phyloP scores from a whole-genome alignment of 495 filamentous ascomycete species.

The Xeromyces bisporus region DNA sequence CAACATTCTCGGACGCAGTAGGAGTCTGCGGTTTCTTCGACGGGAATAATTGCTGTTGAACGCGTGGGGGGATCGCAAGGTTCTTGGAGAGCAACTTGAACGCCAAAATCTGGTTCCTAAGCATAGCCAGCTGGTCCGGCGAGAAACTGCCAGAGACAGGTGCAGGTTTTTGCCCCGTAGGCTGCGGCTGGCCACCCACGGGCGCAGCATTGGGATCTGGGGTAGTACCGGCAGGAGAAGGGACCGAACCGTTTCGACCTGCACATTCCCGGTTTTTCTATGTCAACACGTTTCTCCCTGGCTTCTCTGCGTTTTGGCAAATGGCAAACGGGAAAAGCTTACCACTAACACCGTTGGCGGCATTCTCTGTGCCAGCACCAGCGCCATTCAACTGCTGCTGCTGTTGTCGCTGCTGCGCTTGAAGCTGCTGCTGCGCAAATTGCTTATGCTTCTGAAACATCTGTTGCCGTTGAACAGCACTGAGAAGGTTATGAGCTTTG shows the following conservation, averaged over 20 bases:
- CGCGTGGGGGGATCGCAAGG: constrained; percentile 48
- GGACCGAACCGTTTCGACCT: constrained; percentile 28
- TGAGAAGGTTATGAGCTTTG: constrained; percentile 51
- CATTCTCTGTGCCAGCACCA: too few relatives aligned
- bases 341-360: constrained; percentile 37
- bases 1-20: constrained; percentile 37
- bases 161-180: constrained; percentile 8
- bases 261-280: too few relatives aligned
- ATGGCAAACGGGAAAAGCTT: constrained; percentile 6
- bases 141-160: constrained; percentile 41
- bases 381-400: constrained; percentile 26
- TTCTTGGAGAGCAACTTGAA: constrained; percentile 76
- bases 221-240: constrained; percentile 23
- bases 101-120: constrained; percentile 63
- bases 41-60: constrained; percentile 61
- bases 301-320: neutral
- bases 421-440: constrained; percentile 27
- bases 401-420: constrained; percentile 31
- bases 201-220: constrained; percentile 12
- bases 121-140: constrained; percentile 47
- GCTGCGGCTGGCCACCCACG: constrained; percentile 15
- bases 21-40: constrained; percentile 48
- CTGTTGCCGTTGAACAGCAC: constrained; percentile 46
- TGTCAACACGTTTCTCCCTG: neutral
- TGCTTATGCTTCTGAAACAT: constrained; percentile 30